phyloP scores from a whole-genome alignment of 2,329 filamentous ascomycete species.

The Ophioceras dolichostomum region DNA sequence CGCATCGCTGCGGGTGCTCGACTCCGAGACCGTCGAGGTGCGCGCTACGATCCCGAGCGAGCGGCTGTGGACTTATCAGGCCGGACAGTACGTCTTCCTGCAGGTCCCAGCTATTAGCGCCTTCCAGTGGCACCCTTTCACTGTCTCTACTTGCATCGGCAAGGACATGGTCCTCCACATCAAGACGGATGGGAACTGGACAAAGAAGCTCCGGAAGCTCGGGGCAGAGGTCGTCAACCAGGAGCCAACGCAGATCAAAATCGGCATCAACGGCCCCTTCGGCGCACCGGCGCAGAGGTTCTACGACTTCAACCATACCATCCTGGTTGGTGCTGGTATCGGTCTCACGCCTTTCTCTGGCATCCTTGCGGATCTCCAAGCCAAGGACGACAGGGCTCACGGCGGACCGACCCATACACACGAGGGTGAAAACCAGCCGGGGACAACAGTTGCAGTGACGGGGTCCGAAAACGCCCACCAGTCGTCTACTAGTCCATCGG shows the following conservation, averaged over 20 bases:
- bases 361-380: slow-evolving; percentile 47
- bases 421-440: not conserved
- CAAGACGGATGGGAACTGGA: slow-evolving; percentile 48
- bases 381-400: slow-evolving; percentile 25
- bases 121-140: slow-evolving; percentile 50
- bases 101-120: slow-evolving; percentile 38
- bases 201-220: slow-evolving; percentile 28
- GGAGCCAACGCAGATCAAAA: slow-evolving; percentile 23
- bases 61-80: slow-evolving; percentile 37
- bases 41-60: slow-evolving; percentile 32
- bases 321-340: slow-evolving; percentile 73
- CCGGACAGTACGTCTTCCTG: slow-evolving; percentile 45
- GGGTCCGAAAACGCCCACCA: not conserved
- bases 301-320: slow-evolving; percentile 73
- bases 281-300: slow-evolving; percentile 79
- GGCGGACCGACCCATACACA: slow-evolving; percentile 11
- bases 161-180: slow-evolving; percentile 42
- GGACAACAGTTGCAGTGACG: not conserved
- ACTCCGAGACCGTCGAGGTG: slow-evolving; percentile 39
- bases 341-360: slow-evolving; percentile 80
- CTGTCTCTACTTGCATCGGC: slow-evolving; percentile 40
- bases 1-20: slow-evolving; percentile 34
- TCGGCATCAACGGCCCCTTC: slow-evolving; percentile 62
- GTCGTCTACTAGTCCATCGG: too few species aligned
- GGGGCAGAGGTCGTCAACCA: slow-evolving; percentile 17